phyloP scores from a whole-genome alignment of 345 rosid genomes.

The Toxicodendron radicans region DNA sequence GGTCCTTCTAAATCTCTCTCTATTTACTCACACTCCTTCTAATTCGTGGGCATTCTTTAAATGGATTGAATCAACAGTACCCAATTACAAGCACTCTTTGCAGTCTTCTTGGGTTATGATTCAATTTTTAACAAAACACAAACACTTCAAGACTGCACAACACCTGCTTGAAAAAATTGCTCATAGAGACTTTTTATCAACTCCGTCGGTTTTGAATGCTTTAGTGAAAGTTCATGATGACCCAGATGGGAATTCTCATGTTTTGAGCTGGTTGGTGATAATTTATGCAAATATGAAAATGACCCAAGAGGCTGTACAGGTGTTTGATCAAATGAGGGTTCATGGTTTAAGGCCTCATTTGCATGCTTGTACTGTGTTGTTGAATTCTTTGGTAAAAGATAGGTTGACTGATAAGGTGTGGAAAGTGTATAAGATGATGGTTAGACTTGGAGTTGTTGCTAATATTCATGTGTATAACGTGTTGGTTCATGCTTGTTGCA shows the following conservation, averaged over 20 bases:
- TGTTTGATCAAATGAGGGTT: constrained; percentile 66
- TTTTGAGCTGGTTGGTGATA: constrained; percentile 85
- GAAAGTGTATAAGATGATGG: constrained; percentile 83
- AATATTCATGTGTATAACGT: constrained; percentile 84
- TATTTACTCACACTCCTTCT: constrained; percentile 32
- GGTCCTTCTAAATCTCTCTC: constrained; percentile 55
- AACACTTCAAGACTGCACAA: constrained; percentile 75
- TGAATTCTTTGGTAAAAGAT: constrained; percentile 65
- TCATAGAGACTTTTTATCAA: constrained; percentile 66
- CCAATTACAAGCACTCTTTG: constrained; percentile 53
- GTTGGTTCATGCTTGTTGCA: constrained; percentile 85
- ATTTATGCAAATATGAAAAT: constrained; percentile 54
- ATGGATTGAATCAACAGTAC: constrained; percentile 46
- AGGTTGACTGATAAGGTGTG: constrained; percentile 70
- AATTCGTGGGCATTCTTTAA: constrained; percentile 62
- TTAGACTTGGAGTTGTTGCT: constrained; percentile 60
- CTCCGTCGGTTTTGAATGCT: constrained; percentile 64
- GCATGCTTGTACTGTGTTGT: constrained; percentile 88
- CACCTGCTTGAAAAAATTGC: constrained; percentile 78
- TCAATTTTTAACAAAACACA: constrained; percentile 55
- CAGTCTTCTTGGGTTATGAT: constrained; percentile 87
- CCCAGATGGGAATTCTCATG: constrained; percentile 64
- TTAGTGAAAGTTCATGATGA: constrained; percentile 52
- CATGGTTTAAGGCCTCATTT: constrained; percentile 65
- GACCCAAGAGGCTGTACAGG: constrained; percentile 70